Conservation (phyloP, 768 basidiomycete species). For the Lactifluus rugatus region DNA sequence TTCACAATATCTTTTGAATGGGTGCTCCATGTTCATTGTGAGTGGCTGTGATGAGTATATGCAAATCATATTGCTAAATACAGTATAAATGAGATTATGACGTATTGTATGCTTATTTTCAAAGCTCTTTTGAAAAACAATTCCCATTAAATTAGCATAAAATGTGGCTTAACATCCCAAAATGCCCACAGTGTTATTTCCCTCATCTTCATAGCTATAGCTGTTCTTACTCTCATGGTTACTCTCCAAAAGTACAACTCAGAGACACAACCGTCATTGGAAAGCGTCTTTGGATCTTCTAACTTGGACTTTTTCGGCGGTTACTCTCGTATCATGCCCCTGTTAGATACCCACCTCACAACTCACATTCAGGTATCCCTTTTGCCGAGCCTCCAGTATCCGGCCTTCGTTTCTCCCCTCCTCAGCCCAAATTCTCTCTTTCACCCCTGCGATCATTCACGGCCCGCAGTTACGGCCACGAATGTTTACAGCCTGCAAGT, state of each 20-base stretch:
- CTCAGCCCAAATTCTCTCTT: conserved; percentile 19
- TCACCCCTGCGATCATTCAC: conserved; percentile 23
- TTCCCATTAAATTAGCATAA: too few relatives aligned
- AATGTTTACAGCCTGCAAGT: conserved; percentile 24
- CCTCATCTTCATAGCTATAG: not conserved
- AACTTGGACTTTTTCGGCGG: conserved; percentile 28
- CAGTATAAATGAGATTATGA: too few relatives aligned
- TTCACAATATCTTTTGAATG: too few relatives aligned
- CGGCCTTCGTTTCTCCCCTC: conserved; percentile 23
- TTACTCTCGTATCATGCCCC: not conserved
- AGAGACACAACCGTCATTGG: conserved; percentile 23
- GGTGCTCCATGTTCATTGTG: too few relatives aligned
- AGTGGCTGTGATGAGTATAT: too few relatives aligned
- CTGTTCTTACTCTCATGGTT: not conserved
- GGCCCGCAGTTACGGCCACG: conserved; percentile 25
- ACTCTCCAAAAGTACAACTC: conserved; percentile 12
- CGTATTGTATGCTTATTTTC: too few relatives aligned
- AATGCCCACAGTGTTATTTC: too few relatives aligned
- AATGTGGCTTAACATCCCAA: too few relatives aligned
- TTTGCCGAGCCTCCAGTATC: conserved; percentile 29
- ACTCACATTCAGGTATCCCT: conserved; percentile 24
- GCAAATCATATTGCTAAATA: too few relatives aligned
- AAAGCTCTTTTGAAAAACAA: too few relatives aligned
- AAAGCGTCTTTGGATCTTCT: conserved; percentile 7
- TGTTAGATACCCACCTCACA: not conserved